These are phyloP conservation scores for Cucumis cinereus DNA, from an alignment of 306 rosid species.

Conservation along the genomic window DNA sequence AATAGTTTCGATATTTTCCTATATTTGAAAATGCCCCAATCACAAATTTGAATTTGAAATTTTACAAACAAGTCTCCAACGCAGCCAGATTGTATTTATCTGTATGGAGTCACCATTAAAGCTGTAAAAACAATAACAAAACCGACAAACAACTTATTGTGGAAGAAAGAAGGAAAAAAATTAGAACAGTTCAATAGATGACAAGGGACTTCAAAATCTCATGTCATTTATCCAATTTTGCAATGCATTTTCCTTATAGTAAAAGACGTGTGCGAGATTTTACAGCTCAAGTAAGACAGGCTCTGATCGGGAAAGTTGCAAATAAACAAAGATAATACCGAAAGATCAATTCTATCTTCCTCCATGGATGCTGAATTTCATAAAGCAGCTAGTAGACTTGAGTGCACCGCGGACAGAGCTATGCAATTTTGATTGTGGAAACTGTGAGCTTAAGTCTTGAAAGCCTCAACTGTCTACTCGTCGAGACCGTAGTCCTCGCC, in stretches of 20 bases:
- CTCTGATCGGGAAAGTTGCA: neutral
- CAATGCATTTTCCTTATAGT: neutral
- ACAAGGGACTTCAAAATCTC: neutral
- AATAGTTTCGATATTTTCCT: no score
- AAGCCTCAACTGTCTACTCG: constrained; percentile 22
- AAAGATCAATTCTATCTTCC: neutral
- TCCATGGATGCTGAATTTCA: constrained; percentile 11
- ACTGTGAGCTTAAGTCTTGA: neutral
- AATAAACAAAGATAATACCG: neutral
- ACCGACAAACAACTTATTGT: neutral
- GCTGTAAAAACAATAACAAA: neutral
- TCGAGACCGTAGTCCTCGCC: constrained; percentile 88
- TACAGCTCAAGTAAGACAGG: neutral
- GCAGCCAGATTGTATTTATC: no score
- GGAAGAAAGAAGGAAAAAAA: neutral
- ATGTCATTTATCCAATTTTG: neutral
- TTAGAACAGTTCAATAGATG: neutral
- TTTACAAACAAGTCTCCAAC: no score
- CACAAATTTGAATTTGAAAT: no score
- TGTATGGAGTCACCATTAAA: neutral
- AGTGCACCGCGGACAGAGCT: neutral
- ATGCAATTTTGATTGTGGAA: neutral
- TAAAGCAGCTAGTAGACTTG: neutral
- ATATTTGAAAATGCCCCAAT: no score
- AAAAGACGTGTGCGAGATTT: neutral